phyloP scores from a whole-genome alignment of 208 protist species.

The Crithidia fasciculata region DNA sequence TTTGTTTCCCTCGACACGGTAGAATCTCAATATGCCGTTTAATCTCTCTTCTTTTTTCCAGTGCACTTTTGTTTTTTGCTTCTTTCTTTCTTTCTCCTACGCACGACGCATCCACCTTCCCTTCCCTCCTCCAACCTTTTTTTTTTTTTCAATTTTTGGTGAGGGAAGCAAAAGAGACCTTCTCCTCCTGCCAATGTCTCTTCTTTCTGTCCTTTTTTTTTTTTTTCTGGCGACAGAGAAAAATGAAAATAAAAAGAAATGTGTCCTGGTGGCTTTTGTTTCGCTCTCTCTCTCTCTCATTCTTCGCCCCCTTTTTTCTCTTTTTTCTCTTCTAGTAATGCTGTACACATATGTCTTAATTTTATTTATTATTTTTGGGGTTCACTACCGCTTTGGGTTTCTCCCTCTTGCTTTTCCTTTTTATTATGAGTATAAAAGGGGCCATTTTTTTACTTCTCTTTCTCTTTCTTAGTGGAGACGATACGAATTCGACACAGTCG shows the following conservation, averaged over 20 bases:
- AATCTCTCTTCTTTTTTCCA: conserved; percentile 22
- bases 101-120: not conserved
- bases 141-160: not conserved
- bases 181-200: not conserved
- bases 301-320: not conserved
- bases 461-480: not conserved
- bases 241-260: too few species aligned
- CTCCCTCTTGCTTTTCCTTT: conserved; percentile 1
- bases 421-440: not conserved
- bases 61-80: not conserved
- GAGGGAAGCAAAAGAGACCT: too few species aligned
- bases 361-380: too few species aligned
- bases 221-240: not conserved
- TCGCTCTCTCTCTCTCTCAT: conserved; percentile 16
- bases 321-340: not conserved
- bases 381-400: too few species aligned
- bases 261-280: too few species aligned
- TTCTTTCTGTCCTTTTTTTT: not conserved
- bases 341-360: too few species aligned
- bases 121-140: not conserved
- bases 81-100: not conserved
- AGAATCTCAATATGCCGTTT: not conserved
- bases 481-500: not conserved
- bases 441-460: conserved; percentile 5
- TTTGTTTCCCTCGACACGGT: too few species aligned